phyloP scores from a whole-genome alignment of 345 rosid genomes.

The Geranium brycei region DNA sequence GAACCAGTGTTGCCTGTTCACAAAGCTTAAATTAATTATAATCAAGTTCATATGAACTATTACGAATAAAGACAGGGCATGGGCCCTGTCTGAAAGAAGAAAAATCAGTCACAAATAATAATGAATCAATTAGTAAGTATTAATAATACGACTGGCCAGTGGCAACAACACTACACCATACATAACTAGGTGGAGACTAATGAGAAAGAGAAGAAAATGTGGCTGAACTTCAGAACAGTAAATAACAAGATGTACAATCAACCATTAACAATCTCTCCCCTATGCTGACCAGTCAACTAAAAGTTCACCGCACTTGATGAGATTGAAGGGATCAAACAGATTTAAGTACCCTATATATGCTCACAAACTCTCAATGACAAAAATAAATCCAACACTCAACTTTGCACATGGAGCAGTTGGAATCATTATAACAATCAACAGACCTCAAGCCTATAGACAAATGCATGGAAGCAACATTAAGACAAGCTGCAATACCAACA shows the following conservation, averaged over 20 bases:
- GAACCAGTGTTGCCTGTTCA: slow-evolving; percentile 91
- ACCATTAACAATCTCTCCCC: not conserved
- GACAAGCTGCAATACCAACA: not conserved
- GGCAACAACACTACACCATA: too few species aligned
- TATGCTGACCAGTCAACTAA: not conserved
- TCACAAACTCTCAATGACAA: not conserved
- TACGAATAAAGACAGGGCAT: too few species aligned
- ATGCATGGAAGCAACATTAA: not conserved
- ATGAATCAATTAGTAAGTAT: too few species aligned
- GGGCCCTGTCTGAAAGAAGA: too few species aligned
- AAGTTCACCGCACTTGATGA: not conserved
- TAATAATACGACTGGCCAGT: too few species aligned
- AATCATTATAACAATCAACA: not conserved
- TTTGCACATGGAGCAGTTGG: not conserved
- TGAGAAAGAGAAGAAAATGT: too few species aligned
- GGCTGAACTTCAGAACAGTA: too few species aligned
- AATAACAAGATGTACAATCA: not conserved
- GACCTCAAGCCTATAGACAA: not conserved
- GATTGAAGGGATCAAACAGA: not conserved
- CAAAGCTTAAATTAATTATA: slow-evolving; percentile 3
- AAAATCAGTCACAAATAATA: too few species aligned
- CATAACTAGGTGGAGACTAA: too few species aligned
- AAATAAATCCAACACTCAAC: too few species aligned
- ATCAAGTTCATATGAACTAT: not conserved
- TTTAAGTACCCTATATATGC: not conserved